Evolutionary conservation across 371 early-diverging fungal genomes (phyloP), one percentile per base, ranked within the genome.

Genomic region (Massospora cicadina): DNA sequence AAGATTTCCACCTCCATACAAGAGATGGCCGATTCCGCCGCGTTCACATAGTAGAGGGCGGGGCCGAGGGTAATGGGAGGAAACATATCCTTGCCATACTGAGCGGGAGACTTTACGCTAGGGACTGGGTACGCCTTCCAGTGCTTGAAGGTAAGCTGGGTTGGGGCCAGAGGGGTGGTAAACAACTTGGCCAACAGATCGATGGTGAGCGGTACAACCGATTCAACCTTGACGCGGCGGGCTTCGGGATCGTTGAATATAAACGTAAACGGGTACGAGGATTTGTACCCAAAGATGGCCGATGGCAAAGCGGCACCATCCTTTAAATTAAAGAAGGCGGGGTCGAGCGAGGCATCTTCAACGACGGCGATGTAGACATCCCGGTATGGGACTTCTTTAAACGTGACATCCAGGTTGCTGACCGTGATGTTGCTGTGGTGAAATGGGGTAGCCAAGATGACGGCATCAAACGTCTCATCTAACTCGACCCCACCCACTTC

Each of bases 11-110:
- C 28, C 54, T 61, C 62, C 62, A 61, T 61, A 33, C 33, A 32
- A 33, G 62, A 61, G 25, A 61, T 61, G 17, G 62, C 62, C 25
- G 62, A 54, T 33, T 61, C 62, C 12, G 54, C 25, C 2, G 33
- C 33, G 26, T 61, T 61, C 12, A 33, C 5, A 28, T 61, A 61
- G 33, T 61, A 61, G 10, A 61, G 7, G 21, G 25, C 28, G 27
- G 25, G 24, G 2, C 54, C 13, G 5, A 61, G 10, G 3, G 26
- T 33, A 10, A 61, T 61, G 12, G 2, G 1, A 10, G 33, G 33
- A 13, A 61, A 61, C 27, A 5, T 26, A 23, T 21, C 17, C n/a
- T 60, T 23, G 7, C 7, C 5, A 3, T 23, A 12, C 13, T 54
- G 13, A 13, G 13, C n/a, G 10, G 12, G 5, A 25, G 23, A 25